These are phyloP conservation scores for Ceratocystis colombiana DNA, from an alignment of 2,329 filamentous ascomycete genomes.

Conservation along the genomic window DNA sequence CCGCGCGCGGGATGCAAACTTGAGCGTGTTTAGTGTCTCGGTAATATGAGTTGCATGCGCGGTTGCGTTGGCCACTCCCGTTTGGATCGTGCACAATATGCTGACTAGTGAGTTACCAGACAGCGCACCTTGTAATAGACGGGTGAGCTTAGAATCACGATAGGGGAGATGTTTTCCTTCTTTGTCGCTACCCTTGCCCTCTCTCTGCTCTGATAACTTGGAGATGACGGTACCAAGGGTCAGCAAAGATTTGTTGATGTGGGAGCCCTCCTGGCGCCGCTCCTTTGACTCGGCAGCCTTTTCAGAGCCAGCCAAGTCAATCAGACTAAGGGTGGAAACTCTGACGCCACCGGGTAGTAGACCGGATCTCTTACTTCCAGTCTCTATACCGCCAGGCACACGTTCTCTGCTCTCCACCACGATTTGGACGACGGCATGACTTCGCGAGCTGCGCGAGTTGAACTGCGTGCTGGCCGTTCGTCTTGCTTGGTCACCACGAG, in stretches of 20 bases:
- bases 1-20: conserved; percentile 92
- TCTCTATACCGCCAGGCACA: conserved; percentile 44
- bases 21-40: conserved; percentile 91
- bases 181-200: conserved; percentile 61
- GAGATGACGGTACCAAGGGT: conserved; percentile 93
- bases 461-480: conserved; percentile 92
- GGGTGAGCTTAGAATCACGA: conserved; percentile 91
- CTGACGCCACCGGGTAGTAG: conserved; percentile 79
- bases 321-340: conserved; percentile 88
- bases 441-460: conserved; percentile 91
- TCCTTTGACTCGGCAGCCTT: conserved; percentile 94
- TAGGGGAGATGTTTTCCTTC: conserved; percentile 91
- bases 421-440: conserved; percentile 96
- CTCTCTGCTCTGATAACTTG: conserved; percentile 74
- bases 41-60: conserved; percentile 63
- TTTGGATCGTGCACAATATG: conserved; percentile 92
- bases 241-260: conserved; percentile 96
- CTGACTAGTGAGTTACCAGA: conserved; percentile 92
- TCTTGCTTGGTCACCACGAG: conserved; percentile 80
- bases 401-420: conserved; percentile 94
- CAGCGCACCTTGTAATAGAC: conserved; percentile 80
- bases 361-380: conserved; percentile 56
- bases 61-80: conserved; percentile 66
- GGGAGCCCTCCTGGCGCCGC: conserved; percentile 82
- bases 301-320: conserved; percentile 92